Percentiles rank a stretch among this genome's conserved stretches.
These are phyloP conservation scores for Ogataea parapolymorpha DNA, from an alignment of 805 yeast species.

Conservation along the genomic window DNA sequence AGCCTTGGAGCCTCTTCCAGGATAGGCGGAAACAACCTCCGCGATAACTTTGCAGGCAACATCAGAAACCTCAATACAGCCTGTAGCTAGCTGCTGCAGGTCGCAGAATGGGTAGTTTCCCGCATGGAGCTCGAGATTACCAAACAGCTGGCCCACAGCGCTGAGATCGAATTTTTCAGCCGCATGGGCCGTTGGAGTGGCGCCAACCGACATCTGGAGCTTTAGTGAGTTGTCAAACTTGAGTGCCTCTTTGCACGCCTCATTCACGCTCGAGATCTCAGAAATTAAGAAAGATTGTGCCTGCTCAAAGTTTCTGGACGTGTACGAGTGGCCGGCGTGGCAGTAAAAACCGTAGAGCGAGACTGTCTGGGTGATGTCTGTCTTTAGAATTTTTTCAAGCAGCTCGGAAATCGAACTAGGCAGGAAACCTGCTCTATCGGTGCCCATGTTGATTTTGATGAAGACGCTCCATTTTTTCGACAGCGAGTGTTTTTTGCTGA, in stretches of 20 bases:
- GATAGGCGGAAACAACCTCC: slow-evolving; percentile 57
- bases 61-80: slow-evolving; percentile 43
- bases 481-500: slow-evolving; percentile 25
- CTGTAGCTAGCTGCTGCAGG: slow-evolving; percentile 73
- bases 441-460: slow-evolving; percentile 69
- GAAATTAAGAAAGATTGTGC: slow-evolving; percentile 49
- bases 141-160: slow-evolving; percentile 26
- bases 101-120: slow-evolving; percentile 76
- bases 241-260: slow-evolving; percentile 44
- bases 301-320: slow-evolving; percentile 39
- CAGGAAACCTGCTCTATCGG: slow-evolving; percentile 61
- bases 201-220: slow-evolving; percentile 67
- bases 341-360: slow-evolving; percentile 67
- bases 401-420: slow-evolving; percentile 34
- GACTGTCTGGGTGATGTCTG: slow-evolving; percentile 31
- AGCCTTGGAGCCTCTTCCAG: slow-evolving; percentile 45
- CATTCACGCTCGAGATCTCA: slow-evolving; percentile 55
- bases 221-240: slow-evolving; percentile 35
- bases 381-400: slow-evolving; percentile 30
- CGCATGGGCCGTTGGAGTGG: slow-evolving; percentile 77
- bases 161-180: slow-evolving; percentile 31
- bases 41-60: slow-evolving; percentile 55
- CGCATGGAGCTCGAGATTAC: slow-evolving; percentile 68
- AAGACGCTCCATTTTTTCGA: slow-evolving; percentile 56
- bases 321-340: slow-evolving; percentile 78